A percentile compares a stretch with the other conserved stretches of the same genome.
Conservation (phyloP, 495 filamentous ascomycete species). For the Darksidea phi region DNA sequence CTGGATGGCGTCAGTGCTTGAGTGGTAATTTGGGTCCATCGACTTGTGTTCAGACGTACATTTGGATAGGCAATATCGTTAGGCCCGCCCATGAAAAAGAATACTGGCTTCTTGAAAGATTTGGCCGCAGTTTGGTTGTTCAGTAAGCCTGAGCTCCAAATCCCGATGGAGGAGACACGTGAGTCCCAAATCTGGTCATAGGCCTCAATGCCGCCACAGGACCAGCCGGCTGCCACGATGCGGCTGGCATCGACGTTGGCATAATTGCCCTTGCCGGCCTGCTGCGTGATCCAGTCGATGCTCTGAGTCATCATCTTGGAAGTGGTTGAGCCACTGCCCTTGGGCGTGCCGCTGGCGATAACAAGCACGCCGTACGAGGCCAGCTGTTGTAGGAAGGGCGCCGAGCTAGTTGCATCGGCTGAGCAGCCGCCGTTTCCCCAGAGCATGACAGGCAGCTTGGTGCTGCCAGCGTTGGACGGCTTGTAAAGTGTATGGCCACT, state of each 20-base stretch:
- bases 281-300: conserved; percentile 40
- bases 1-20: conserved; percentile 17
- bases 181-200: conserved; percentile 29
- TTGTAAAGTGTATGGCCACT: conserved; percentile 38
- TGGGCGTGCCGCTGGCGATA: conserved; percentile 38
- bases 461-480: conserved; percentile 25
- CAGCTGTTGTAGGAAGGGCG: conserved; percentile 30
- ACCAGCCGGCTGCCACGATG: conserved; percentile 21
- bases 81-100: conserved; percentile 35
- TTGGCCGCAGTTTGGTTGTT: conserved; percentile 22
- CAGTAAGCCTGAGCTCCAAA: conserved; percentile 36
- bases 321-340: conserved; percentile 32
- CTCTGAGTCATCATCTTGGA: conserved; percentile 5
- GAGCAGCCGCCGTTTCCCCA: conserved; percentile 45
- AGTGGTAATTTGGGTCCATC: background rate
- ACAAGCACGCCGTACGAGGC: conserved; percentile 39
- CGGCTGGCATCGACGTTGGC: conserved; percentile 35
- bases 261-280: conserved; percentile 38
- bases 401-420: conserved; percentile 27
- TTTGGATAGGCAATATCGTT: conserved; percentile 41
- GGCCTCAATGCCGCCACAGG: conserved; percentile 39
- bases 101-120: conserved; percentile 27
- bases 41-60: conserved; percentile 11
- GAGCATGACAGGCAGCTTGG: conserved; percentile 39
- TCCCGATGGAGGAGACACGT: conserved; percentile 36